phyloP scores from a whole-genome alignment of 2,329 filamentous ascomycete genomes.

The Botrytis pseudocinerea region DNA sequence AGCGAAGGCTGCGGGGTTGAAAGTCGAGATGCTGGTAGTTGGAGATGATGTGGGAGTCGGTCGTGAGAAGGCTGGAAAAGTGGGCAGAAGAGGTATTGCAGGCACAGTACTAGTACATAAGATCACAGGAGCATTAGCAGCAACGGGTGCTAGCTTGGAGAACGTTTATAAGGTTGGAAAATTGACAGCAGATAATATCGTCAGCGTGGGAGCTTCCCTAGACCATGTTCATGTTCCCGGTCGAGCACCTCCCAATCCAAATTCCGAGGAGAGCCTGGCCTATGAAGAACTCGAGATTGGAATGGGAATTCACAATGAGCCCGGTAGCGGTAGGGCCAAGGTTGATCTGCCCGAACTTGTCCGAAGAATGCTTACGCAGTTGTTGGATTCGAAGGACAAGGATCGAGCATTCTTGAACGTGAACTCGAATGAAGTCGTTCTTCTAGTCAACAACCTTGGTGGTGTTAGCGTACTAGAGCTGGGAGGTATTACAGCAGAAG shows the following conservation, averaged over 20 bases:
- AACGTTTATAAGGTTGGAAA: conserved; percentile 73
- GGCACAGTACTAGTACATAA: conserved; percentile 92
- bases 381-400: conserved; percentile 61
- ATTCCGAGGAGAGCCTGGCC: conserved; percentile 57
- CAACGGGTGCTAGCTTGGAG: conserved; percentile 63
- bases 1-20: conserved; percentile 73
- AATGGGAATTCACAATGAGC: conserved; percentile 73
- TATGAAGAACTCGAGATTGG: conserved; percentile 62
- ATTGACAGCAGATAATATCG: conserved; percentile 71
- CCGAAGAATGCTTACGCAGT: conserved; percentile 63
- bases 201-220: conserved; percentile 82
- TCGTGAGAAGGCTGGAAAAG: conserved; percentile 79
- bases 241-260: conserved; percentile 55
- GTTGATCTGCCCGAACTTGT: conserved; percentile 52
- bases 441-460: conserved; percentile 70
- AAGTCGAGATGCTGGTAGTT: conserved; percentile 87
- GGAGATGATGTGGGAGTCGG: conserved; percentile 92
- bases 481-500: conserved; percentile 66
- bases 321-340: conserved; percentile 53
- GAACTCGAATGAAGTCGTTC: conserved; percentile 60
- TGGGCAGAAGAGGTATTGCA: conserved; percentile 85
- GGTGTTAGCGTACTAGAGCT: conserved; percentile 67
- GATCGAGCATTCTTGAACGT: conserved; percentile 64
- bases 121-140: conserved; percentile 80
- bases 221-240: conserved; percentile 94